Percentiles rank a stretch among this genome's conserved stretches.
phyloP scores from a whole-genome alignment of 176 grass and related monocot genomes.

The Paspalum notatum region DNA sequence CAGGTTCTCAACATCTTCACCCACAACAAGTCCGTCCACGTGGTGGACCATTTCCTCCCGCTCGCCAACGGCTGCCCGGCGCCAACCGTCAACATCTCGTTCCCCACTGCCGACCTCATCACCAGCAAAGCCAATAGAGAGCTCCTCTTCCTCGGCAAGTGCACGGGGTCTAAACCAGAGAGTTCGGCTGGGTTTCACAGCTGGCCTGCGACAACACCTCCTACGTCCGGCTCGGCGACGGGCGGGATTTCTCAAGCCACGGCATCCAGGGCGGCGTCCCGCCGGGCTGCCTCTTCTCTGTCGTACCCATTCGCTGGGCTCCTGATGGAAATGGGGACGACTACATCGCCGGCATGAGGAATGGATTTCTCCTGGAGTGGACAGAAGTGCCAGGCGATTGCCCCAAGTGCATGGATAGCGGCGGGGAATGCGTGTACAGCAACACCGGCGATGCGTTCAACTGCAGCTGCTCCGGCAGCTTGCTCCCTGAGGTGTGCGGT shows the following conservation, averaged over 20 bases:
- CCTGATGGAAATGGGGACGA: neutral
- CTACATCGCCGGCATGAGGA: neutral
- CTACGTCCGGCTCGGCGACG: neutral
- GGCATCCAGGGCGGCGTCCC: neutral
- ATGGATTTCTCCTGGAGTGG: constrained; percentile 43
- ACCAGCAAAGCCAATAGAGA: neutral
- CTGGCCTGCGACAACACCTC: neutral
- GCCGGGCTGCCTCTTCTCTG: neutral
- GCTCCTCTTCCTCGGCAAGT: constrained; percentile 16
- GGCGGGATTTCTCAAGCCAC: neutral
- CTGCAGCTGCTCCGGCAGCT: constrained; percentile 29
- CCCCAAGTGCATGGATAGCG: constrained; percentile 27
- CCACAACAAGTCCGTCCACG: neutral
- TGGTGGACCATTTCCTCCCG: constrained; percentile 27
- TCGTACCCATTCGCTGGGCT: constrained; percentile 2
- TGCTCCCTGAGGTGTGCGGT: neutral
- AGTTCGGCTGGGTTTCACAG: neutral
- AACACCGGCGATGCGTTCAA: neutral
- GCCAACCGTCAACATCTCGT: neutral
- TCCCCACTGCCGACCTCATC: neutral
- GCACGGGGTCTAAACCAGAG: neutral
- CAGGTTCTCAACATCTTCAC: neutral
- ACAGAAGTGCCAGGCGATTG: neutral
- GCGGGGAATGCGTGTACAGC: constrained; percentile 34
- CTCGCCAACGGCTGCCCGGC: constrained; percentile 19